A percentile compares a stretch with the other conserved stretches of the same genome.
Conservation (phyloP, 371 early-diverging fungal species). For the Fennellomyces sp. region DNA sequence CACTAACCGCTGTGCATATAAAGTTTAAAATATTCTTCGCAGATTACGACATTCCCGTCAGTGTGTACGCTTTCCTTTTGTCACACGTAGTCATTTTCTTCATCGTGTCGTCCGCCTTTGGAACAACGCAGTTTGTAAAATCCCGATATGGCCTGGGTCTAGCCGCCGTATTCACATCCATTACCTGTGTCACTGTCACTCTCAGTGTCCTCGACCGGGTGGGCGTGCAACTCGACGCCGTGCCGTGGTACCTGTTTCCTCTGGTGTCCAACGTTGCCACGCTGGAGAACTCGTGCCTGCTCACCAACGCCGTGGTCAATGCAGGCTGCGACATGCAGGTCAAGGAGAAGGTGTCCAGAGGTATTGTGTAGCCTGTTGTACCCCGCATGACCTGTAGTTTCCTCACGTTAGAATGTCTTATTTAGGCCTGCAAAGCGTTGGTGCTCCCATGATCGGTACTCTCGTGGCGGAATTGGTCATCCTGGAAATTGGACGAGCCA, state of each 20-base stretch:
- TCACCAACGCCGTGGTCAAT: slow-evolving; percentile 71
- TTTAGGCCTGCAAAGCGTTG: slow-evolving; percentile 60
- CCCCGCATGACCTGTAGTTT: background rate
- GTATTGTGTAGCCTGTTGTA: slow-evolving; percentile 16
- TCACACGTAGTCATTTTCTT: slow-evolving; percentile 25
- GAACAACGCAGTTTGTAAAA: slow-evolving; percentile 66
- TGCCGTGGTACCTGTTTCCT: slow-evolving; percentile 59
- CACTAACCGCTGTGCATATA: background rate
- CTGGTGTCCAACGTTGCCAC: slow-evolving; percentile 71
- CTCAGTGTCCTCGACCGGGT: slow-evolving; percentile 25
- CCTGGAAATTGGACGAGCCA: slow-evolving; percentile 55
- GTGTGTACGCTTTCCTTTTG: slow-evolving; percentile 1
- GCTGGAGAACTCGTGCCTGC: slow-evolving; percentile 70
- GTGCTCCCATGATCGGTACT: slow-evolving; percentile 61
- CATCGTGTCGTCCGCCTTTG: slow-evolving; percentile 64
- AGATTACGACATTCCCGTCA: slow-evolving; percentile 7
- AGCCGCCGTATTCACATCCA: slow-evolving; percentile 53
- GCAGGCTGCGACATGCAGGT: slow-evolving; percentile 70
- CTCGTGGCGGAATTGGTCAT: slow-evolving; percentile 58
- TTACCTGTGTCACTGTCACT: slow-evolving; percentile 27
- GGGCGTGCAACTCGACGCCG: slow-evolving; percentile 12
- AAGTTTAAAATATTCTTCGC: slow-evolving; percentile 4
- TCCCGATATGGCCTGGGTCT: slow-evolving; percentile 74
- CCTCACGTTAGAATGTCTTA: background rate
- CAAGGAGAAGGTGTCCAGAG: slow-evolving; percentile 69